Base-by-base conservation (phyloP, 2,329 filamentous ascomycete genomes). In the Pseudogymnoascus pannorum region DNA sequence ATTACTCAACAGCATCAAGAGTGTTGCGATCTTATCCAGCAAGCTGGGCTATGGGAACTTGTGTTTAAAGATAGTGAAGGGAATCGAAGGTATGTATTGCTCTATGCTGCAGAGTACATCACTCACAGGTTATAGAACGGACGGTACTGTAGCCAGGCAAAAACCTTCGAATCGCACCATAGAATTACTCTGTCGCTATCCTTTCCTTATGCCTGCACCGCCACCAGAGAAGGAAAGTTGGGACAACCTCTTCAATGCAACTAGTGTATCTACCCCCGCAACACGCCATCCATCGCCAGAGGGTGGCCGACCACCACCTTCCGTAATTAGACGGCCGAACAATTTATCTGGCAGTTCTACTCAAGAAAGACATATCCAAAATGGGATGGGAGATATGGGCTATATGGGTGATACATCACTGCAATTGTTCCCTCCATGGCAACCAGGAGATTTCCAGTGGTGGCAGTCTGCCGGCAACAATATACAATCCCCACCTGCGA, bases 171-270 rank as follows among this genome's bases (percentile, higher is more conserved):
- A 51, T 18, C 16, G 20, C 20, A 38, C 35, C 29, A 38, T 44
- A 9, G 58, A 60, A 31, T 42, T 60, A 24, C 36, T 60, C 18
- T 42, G 42, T 38, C 31, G 58, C 11, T 60, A 60, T n/a, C 58
- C 58, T 42, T 60, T 60, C 58, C 35, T 60, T 42, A 44, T 42
- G 11, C 36, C 58, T 18, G 22, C 31, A 60, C 36, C 36, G 12
- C 36, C 42, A 16, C 7, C 58, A 6, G 58, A 60, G 2, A 40
- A 5, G 31, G 58, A 60, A 51, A 42, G 24, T 40, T 60, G 58
- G 58, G 14, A 60, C 36, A 38, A 60, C n/a, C 24, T 60, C 31
- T 60, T 60, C n/a, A 60, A 60, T 42, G 58, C 58, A 22, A 60
- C 58, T 26, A 60, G 58, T 42, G 36, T 60, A 11, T 38, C 58